phyloP scores from a whole-genome alignment of 1,284 basidiomycete genomes.

The Apiotrichum mycotoxinovorans region DNA sequence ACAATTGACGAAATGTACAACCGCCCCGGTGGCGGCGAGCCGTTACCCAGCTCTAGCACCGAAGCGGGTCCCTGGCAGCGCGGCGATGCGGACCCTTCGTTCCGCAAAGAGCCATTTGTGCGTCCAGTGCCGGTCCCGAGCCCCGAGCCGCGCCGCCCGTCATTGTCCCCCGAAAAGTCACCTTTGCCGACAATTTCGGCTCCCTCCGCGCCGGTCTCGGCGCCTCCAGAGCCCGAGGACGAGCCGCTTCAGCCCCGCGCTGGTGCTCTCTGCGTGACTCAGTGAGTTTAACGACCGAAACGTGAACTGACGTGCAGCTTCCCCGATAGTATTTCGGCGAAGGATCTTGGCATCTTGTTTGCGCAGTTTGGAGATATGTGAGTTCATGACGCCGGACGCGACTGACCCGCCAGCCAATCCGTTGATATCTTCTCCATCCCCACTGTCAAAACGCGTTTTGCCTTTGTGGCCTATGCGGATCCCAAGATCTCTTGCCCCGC shows the following conservation, averaged over 20 bases:
- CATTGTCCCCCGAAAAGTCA: neutral
- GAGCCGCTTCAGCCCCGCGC: slow-evolving; percentile 23
- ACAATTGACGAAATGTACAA: slow-evolving; percentile 33
- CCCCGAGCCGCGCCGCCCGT: neutral
- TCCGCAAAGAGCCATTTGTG: slow-evolving; percentile 34
- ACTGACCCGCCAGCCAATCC: slow-evolving; percentile 32
- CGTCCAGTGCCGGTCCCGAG: slow-evolving; percentile 24
- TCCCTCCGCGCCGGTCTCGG: neutral
- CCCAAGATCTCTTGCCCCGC: slow-evolving; percentile 18
- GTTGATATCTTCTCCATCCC: slow-evolving; percentile 50
- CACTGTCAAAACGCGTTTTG: slow-evolving; percentile 40
- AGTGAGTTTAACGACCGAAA: slow-evolving; percentile 23
- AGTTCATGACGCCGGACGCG: slow-evolving; percentile 5
- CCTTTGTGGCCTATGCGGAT: slow-evolving; percentile 42
- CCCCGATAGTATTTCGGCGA: slow-evolving; percentile 38
- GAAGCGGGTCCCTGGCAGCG: slow-evolving; percentile 43
- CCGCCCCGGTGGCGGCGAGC: slow-evolving; percentile 36
- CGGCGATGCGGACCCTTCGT: slow-evolving; percentile 44
- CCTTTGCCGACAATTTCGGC: neutral
- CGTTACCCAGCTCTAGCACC: slow-evolving; percentile 32
- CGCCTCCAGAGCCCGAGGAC: slow-evolving; percentile 11
- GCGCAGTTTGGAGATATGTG: slow-evolving; percentile 49
- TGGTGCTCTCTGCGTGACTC: slow-evolving; percentile 41
- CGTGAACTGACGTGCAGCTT: slow-evolving; percentile 29
- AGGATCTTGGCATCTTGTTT: slow-evolving; percentile 48